phyloP scores from a whole-genome alignment of 2,329 filamentous ascomycete species.

The Trichophyton verrucosum region DNA sequence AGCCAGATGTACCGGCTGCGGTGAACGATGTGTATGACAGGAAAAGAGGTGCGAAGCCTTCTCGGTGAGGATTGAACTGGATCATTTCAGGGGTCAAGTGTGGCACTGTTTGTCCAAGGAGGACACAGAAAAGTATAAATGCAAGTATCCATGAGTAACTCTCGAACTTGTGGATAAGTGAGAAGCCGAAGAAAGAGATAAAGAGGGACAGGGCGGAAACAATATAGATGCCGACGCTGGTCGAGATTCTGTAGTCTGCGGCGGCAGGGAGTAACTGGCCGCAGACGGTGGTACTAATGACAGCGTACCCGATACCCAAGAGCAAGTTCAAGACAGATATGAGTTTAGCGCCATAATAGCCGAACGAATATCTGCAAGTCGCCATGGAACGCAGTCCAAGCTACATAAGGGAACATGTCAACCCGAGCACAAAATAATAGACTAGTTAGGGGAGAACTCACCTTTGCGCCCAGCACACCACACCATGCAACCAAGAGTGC shows the following conservation, averaged over 20 bases:
- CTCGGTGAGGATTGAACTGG: neutral
- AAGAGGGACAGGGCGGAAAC: neutral
- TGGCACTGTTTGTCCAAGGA: neutral
- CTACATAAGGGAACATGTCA: neutral
- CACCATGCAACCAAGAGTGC: slow-evolving; percentile 30
- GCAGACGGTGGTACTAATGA: neutral
- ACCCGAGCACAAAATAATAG: neutral
- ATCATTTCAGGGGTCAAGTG: neutral
- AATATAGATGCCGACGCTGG: neutral
- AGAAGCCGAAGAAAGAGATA: slow-evolving; percentile 5
- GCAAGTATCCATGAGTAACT: slow-evolving; percentile 3
- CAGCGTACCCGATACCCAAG: neutral
- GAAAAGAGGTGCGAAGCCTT: neutral
- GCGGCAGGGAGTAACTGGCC: neutral
- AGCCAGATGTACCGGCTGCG: neutral
- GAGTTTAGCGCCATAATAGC: neutral
- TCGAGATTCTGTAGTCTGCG: neutral
- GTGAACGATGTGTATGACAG: slow-evolving; percentile 1
- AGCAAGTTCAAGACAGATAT: neutral
- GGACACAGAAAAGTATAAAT: slow-evolving; percentile 1
- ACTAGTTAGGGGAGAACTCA: neutral
- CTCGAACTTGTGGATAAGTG: neutral
- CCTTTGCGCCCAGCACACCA: slow-evolving; percentile 14
- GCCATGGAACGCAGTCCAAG: slow-evolving; percentile 2
- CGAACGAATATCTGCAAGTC: slow-evolving; percentile 1